Evolutionary conservation across 225 moss, liverwort and hornwort species (phyloP).

Genomic region (Asterella californica): DNA sequence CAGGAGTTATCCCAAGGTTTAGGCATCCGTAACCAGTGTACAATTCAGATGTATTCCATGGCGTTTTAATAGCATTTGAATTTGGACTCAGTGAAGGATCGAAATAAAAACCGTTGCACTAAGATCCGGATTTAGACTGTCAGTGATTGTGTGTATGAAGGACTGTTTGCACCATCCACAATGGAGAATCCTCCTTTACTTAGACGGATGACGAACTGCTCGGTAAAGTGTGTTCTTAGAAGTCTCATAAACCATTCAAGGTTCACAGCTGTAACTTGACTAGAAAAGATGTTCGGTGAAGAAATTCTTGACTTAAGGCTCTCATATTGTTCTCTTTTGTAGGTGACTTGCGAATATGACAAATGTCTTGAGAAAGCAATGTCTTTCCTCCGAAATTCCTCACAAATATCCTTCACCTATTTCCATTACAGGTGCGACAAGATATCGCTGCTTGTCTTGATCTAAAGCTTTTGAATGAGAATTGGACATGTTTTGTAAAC

Average conservation of each 20-base stretch:
- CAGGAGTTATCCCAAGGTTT: not conserved
- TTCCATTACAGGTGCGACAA: constrained; percentile 22
- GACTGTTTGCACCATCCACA: not conserved
- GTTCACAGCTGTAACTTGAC: not conserved
- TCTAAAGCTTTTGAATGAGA: not conserved
- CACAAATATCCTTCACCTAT: constrained; percentile 17
- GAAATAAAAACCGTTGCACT: not conserved
- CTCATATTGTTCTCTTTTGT: not conserved
- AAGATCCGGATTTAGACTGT: not conserved
- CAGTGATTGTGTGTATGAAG: not conserved
- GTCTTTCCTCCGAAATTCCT: constrained; percentile 21
- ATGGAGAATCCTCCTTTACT: not conserved
- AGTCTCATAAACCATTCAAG: not conserved
- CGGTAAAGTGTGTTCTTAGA: not conserved
- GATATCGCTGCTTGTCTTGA: not conserved
- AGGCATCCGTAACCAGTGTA: not conserved
- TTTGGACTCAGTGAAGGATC: not conserved
- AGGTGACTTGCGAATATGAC: constrained; percentile 35
- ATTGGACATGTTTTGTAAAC: not conserved
- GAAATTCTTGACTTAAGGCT: not conserved
- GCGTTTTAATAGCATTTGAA: not conserved
- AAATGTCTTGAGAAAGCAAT: constrained; percentile 37
- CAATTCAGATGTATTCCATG: not conserved
- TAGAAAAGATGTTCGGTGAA: not conserved
- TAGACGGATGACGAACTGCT: not conserved